Evolutionary conservation across 1,284 basidiomycete genomes (phyloP).

Genomic region (Apiotrichum sp.): DNA sequence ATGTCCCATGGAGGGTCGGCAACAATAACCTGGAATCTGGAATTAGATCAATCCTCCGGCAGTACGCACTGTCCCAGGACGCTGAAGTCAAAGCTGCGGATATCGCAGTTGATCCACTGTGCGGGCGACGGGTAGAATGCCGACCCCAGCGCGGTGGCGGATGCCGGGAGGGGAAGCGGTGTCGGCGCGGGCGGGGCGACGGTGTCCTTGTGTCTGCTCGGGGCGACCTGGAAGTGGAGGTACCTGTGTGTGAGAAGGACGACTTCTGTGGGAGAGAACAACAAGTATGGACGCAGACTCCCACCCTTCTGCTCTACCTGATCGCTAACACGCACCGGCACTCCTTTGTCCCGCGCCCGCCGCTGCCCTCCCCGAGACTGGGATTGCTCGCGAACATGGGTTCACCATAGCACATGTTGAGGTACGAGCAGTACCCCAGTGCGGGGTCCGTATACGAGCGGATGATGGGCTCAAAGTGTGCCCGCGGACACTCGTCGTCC

Average conservation of each 20-base stretch:
- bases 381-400: conserved; percentile 45
- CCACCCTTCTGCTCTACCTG: too few species aligned
- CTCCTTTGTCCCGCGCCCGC: conserved; percentile 35
- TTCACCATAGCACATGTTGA: conserved; percentile 85
- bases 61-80: conserved; percentile 61
- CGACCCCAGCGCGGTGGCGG: neutral
- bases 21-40: conserved; percentile 95
- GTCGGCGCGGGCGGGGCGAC: conserved; percentile 5
- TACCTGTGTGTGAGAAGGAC: conserved; percentile 58
- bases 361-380: conserved; percentile 36
- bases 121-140: conserved; percentile 32
- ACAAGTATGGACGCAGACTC: too few species aligned
- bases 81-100: conserved; percentile 85
- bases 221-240: conserved; percentile 74
- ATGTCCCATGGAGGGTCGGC: conserved; percentile 99
- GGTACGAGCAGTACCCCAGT: conserved; percentile 81
- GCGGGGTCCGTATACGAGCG: conserved; percentile 78
- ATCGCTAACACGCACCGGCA: conserved; percentile 30
- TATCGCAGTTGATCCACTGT: conserved; percentile 96
- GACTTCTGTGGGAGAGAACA: too few species aligned
- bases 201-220: conserved; percentile 14
- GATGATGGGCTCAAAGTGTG: conserved; percentile 80
- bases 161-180: conserved; percentile 9
- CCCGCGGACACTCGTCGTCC: conserved; percentile 1
- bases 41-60: neutral